These are phyloP conservation scores for Parascedosporium putredinis DNA, from an alignment of 2,329 filamentous ascomycete species.

Conservation along the genomic window DNA sequence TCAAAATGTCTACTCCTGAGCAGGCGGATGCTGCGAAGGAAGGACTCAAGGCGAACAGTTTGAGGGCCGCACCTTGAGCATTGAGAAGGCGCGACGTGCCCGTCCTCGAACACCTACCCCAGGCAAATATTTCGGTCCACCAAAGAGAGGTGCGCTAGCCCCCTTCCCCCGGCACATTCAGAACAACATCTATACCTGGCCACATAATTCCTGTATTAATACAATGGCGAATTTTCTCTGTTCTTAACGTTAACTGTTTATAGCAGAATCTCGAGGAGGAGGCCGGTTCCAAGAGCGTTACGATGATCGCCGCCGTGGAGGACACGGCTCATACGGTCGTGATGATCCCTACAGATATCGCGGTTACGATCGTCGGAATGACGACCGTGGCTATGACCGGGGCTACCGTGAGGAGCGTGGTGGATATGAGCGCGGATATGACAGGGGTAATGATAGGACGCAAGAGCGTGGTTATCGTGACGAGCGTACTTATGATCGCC, in stretches of 20 bases:
- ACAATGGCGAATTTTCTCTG: background rate
- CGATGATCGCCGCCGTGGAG: slow-evolving; percentile 55
- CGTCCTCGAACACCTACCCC: slow-evolving; percentile 92
- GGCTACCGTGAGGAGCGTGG: slow-evolving; percentile 20
- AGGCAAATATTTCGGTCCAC: slow-evolving; percentile 97
- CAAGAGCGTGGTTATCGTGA: slow-evolving; percentile 27
- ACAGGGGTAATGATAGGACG: slow-evolving; percentile 32
- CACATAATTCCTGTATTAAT: background rate
- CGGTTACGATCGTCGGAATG: slow-evolving; percentile 36
- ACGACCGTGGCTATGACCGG: slow-evolving; percentile 36
- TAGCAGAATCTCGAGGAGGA: slow-evolving; percentile 24
- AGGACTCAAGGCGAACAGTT: slow-evolving; percentile 86
- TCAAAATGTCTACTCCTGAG: slow-evolving; percentile 94
- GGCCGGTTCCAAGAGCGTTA: slow-evolving; percentile 44
- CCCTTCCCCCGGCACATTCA: too few relatives aligned
- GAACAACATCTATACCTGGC: too few relatives aligned
- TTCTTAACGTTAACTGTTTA: slow-evolving; percentile 10
- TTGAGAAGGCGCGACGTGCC: slow-evolving; percentile 95
- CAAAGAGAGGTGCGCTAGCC: slow-evolving; percentile 79
- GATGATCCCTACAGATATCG: slow-evolving; percentile 50
- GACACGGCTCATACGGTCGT: slow-evolving; percentile 41
- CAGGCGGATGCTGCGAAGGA: slow-evolving; percentile 96
- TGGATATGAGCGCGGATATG: slow-evolving; percentile 48
- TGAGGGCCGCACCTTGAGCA: slow-evolving; percentile 91
- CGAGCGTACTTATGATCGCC: slow-evolving; percentile 29